Evolutionary conservation across 768 basidiomycete species (phyloP).

Genomic region (Auriscalpium orientale): DNA sequence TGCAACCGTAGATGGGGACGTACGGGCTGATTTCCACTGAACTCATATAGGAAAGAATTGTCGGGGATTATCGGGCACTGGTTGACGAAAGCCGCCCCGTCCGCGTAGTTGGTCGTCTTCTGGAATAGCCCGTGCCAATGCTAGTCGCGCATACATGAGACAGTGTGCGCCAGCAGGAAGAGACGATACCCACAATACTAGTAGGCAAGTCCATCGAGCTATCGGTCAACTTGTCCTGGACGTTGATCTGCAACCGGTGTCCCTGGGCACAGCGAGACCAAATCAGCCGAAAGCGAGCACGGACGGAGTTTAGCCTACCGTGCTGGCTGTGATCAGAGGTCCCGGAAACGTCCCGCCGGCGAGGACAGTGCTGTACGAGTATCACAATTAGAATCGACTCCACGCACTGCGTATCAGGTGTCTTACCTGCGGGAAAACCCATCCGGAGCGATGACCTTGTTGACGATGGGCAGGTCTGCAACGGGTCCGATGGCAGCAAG

Average conservation of each 20-base stretch:
- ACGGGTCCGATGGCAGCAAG: background rate
- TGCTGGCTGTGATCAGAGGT: background rate
- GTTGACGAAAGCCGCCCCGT: constrained; percentile 21
- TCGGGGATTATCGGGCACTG: constrained; percentile 37
- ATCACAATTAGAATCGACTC: background rate
- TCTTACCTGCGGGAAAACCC: background rate
- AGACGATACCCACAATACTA: background rate
- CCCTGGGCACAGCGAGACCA: constrained; percentile 5
- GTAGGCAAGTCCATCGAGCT: background rate
- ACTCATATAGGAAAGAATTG: constrained; percentile 34
- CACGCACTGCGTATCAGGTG: too few species aligned
- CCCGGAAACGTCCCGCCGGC: constrained; percentile 1
- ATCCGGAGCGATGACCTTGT: constrained; percentile 3
- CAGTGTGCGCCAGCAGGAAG: background rate
- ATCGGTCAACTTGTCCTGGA: background rate
- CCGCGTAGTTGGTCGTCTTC: constrained; percentile 8
- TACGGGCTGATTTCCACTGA: constrained; percentile 27
- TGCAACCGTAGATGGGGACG: background rate
- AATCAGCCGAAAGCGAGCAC: too few species aligned
- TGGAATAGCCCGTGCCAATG: constrained; percentile 20
- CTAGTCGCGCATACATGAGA: background rate
- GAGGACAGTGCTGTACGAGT: background rate
- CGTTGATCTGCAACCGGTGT: background rate
- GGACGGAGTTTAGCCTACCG: background rate
- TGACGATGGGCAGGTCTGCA: background rate